Percentiles rank a stretch among this genome's conserved stretches.
Conservation (phyloP, 2,329 filamentous ascomycete genomes). For the Neurospora sp. region DNA sequence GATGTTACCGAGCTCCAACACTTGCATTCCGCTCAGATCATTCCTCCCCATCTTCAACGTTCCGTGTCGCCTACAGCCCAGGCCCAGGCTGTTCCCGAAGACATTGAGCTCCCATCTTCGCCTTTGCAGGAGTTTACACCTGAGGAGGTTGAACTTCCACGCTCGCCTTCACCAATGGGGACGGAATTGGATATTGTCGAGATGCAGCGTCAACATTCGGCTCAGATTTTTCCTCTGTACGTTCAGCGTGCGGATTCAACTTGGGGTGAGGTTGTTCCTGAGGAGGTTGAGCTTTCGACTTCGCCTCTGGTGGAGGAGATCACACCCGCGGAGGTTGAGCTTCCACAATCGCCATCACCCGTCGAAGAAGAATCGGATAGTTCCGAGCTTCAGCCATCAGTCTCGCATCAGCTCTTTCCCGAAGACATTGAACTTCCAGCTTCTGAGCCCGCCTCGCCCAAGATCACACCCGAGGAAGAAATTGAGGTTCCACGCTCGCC, state of each 20-base stretch:
- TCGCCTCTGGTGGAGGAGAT: background rate
- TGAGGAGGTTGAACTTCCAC: background rate
- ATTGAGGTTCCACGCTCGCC: background rate
- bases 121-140: background rate
- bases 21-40: background rate
- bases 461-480: background rate
- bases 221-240: background rate
- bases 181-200: background rate
- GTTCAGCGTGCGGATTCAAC: background rate
- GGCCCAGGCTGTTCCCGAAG: background rate
- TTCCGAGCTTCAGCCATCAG: background rate
- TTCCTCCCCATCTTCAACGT: background rate
- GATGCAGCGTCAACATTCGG: background rate
- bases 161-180: background rate
- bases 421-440: background rate
- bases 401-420: too few species aligned
- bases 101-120: background rate
- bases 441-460: background rate
- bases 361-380: too few species aligned
- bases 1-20: background rate
- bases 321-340: too few species aligned
- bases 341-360: too few species aligned
- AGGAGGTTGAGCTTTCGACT: background rate
- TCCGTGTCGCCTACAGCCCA: background rate
- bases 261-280: background rate